Evolutionary conservation across 2,329 filamentous ascomycete genomes (phyloP).

Genomic region (Aspergillus spinulosporus): DNA sequence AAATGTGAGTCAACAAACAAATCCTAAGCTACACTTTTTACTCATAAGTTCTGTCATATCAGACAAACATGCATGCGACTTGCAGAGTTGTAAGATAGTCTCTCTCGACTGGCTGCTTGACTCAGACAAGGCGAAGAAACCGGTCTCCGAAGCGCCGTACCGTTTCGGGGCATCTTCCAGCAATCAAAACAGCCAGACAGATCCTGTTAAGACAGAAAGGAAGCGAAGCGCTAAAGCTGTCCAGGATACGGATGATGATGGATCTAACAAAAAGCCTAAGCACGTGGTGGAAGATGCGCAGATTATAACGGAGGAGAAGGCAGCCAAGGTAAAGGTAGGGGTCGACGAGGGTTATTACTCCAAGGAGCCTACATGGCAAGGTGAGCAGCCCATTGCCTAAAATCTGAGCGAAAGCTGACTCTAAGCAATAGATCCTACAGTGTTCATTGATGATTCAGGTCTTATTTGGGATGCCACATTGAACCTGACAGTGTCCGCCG

Average conservation of each 20-base stretch:
- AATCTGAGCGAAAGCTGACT: background rate
- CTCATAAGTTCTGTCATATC: constrained; percentile 56
- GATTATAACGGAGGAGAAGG: constrained; percentile 42
- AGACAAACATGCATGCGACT: constrained; percentile 49
- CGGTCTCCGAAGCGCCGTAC: constrained; percentile 43
- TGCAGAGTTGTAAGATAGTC: constrained; percentile 57
- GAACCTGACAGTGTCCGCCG: constrained; percentile 70
- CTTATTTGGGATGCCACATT: constrained; percentile 76
- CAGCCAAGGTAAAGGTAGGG: constrained; percentile 45
- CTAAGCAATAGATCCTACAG: constrained; percentile 33
- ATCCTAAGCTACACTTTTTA: constrained; percentile 43
- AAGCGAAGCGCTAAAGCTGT: constrained; percentile 27
- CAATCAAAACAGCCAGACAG: constrained; percentile 13
- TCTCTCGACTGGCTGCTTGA: constrained; percentile 62
- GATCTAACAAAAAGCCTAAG: constrained; percentile 42
- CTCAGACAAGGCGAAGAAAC: constrained; percentile 48
- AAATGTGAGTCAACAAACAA: constrained; percentile 38
- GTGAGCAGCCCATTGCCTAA: constrained; percentile 2
- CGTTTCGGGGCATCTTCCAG: constrained; percentile 26
- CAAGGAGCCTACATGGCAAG: background rate
- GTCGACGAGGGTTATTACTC: constrained; percentile 45
- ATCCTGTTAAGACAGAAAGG: constrained; percentile 35
- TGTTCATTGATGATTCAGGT: constrained; percentile 66
- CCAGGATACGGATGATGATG: constrained; percentile 22
- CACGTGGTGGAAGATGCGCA: constrained; percentile 40